Conservation (phyloP, 2,329 filamentous ascomycete genomes). For the Ustilaginoidea virens region DNA sequence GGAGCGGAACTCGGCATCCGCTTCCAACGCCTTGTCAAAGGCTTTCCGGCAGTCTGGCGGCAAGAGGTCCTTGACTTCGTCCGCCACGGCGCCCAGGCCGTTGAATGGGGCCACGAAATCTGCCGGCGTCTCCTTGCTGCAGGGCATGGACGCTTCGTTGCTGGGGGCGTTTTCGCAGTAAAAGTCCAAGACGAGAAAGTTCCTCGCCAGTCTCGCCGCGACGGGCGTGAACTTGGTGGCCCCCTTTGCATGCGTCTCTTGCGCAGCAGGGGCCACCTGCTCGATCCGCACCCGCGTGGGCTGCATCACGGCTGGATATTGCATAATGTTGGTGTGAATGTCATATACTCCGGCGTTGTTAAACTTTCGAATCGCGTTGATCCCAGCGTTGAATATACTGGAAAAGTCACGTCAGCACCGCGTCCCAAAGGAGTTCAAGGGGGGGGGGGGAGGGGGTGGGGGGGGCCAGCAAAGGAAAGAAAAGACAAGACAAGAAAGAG, state of each 20-base stretch:
- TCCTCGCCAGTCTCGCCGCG: conserved; percentile 33
- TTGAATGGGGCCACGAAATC: conserved; percentile 37
- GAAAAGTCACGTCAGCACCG: no score
- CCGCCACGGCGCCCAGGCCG: conserved; percentile 47
- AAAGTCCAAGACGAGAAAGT: conserved; percentile 40
- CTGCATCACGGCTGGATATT: conserved; percentile 78
- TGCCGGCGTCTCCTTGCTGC: conserved; percentile 25
- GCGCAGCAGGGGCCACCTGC: conserved; percentile 37
- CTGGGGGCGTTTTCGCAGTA: conserved; percentile 34
- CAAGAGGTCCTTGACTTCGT: conserved; percentile 50
- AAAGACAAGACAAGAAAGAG: background rate
- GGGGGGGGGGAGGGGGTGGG: background rate
- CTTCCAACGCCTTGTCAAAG: conserved; percentile 49
- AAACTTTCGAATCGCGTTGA: conserved; percentile 51
- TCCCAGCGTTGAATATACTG: conserved; percentile 70
- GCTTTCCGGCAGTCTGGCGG: conserved; percentile 56
- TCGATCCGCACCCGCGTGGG: conserved; percentile 77
- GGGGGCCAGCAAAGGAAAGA: background rate
- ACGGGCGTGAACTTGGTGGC: conserved; percentile 30
- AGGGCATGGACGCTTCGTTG: conserved; percentile 29
- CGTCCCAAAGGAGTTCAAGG: no score
- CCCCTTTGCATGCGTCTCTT: conserved; percentile 12
- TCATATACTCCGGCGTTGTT: conserved; percentile 76
- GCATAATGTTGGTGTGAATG: conserved; percentile 82
- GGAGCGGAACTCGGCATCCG: conserved; percentile 57